Conservation (phyloP, 768 basidiomycete species). For the Agrocybe pediades region DNA sequence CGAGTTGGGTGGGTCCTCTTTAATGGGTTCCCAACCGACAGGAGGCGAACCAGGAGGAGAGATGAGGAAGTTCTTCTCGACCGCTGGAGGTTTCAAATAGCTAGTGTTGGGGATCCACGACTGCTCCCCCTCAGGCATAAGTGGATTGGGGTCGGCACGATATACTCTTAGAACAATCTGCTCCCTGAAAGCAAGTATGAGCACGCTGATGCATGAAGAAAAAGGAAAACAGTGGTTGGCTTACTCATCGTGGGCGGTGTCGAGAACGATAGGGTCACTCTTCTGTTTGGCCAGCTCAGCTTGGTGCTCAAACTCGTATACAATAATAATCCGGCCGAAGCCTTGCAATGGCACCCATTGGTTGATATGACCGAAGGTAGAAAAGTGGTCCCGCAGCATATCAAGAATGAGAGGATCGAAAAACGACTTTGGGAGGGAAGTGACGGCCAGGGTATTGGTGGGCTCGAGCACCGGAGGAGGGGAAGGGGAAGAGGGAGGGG, state of each 20-base stretch:
- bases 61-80: slow-evolving; percentile 95
- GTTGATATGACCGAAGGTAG: slow-evolving; percentile 76
- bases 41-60: slow-evolving; percentile 98
- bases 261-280: slow-evolving; percentile 66
- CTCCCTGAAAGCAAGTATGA: slow-evolving; percentile 34
- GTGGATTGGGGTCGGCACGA: slow-evolving; percentile 71
- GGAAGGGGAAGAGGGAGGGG: slow-evolving; percentile 21
- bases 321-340: slow-evolving; percentile 82
- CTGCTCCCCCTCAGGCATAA: slow-evolving; percentile 38
- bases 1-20: slow-evolving; percentile 88
- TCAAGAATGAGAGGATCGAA: slow-evolving; percentile 72
- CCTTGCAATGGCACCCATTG: slow-evolving; percentile 87
- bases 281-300: slow-evolving; percentile 69
- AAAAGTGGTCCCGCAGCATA: slow-evolving; percentile 73
- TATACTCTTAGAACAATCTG: slow-evolving; percentile 64
- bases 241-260: slow-evolving; percentile 52
- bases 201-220: slow-evolving; percentile 5
- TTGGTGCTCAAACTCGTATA: slow-evolving; percentile 64
- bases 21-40: slow-evolving; percentile 92
- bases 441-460: slow-evolving; percentile 88
- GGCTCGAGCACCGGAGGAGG: slow-evolving; percentile 22
- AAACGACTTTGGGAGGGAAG: slow-evolving; percentile 73
- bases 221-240: slow-evolving; percentile 24
- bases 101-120: slow-evolving; percentile 41
- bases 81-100: slow-evolving; percentile 73